Conservation (phyloP, 805 yeast species). For the Spathaspora girioi region DNA sequence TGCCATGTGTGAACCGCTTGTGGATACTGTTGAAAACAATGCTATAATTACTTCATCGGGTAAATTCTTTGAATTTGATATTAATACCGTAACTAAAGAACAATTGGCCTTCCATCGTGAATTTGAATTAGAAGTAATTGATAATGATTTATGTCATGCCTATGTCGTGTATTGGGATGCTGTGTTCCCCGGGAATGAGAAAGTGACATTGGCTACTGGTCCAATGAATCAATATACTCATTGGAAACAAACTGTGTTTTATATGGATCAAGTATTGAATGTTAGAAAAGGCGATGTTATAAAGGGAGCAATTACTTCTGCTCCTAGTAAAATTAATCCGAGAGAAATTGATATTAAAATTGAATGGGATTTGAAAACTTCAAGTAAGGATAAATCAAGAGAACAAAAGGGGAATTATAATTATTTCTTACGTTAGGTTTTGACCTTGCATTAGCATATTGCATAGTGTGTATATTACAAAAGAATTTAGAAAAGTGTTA, state of each 20-base stretch:
- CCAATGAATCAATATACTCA: constrained; percentile 94
- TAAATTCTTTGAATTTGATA: constrained; percentile 75
- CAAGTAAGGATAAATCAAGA: constrained; percentile 46
- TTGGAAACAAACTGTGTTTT: constrained; percentile 98
- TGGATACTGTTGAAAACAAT: constrained; percentile 83
- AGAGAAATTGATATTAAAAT: constrained; percentile 87
- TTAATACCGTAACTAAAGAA: constrained; percentile 81
- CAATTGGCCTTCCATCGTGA: constrained; percentile 72
- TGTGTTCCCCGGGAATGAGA: constrained; percentile 71
- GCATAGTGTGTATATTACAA: not conserved
- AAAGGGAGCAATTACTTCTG: constrained; percentile 65
- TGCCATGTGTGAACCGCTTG: constrained; percentile 91
- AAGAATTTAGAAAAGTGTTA: not conserved
- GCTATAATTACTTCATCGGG: constrained; percentile 70
- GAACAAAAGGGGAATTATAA: constrained; percentile 56
- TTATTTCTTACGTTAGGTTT: constrained; percentile 67
- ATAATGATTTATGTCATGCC: constrained; percentile 84
- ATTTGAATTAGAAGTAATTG: constrained; percentile 70
- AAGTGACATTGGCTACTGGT: constrained; percentile 83
- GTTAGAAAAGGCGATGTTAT: constrained; percentile 73
- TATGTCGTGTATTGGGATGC: constrained; percentile 93
- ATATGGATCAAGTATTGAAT: constrained; percentile 76
- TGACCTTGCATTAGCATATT: too few species aligned
- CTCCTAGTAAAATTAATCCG: constrained; percentile 76
- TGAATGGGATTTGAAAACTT: constrained; percentile 49